phyloP scores from a whole-genome alignment of 345 rosid genomes.

The Ailanthus altissimus region DNA sequence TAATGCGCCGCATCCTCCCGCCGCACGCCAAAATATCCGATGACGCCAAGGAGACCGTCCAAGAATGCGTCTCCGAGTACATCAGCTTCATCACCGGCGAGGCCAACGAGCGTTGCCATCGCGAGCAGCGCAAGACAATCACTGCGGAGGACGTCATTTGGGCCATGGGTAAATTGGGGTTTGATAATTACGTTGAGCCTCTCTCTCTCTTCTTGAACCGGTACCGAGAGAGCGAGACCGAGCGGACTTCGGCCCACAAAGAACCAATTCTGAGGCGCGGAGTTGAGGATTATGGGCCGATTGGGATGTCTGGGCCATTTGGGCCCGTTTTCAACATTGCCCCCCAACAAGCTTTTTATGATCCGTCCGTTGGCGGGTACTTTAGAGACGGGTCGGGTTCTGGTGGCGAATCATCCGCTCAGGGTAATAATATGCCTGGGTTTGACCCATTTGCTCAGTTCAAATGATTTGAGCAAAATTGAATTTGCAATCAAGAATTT shows the following conservation, averaged over 20 bases:
- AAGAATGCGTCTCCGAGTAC: slow-evolving; percentile 71
- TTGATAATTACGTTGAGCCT: slow-evolving; percentile 56
- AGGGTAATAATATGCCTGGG: background rate
- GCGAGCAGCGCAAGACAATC: slow-evolving; percentile 69
- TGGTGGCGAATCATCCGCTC: slow-evolving; percentile 9
- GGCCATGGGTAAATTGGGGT: slow-evolving; percentile 70
- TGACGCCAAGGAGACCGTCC: slow-evolving; percentile 72
- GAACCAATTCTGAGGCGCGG: slow-evolving; percentile 19
- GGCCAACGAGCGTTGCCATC: slow-evolving; percentile 72
- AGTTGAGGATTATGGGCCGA: background rate
- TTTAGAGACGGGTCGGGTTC: background rate
- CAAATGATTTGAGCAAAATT: slow-evolving; percentile 1
- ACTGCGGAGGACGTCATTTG: slow-evolving; percentile 68
- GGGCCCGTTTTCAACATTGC: slow-evolving; percentile 14
- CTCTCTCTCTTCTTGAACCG: slow-evolving; percentile 43
- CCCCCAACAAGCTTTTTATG: slow-evolving; percentile 17
- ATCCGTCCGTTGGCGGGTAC: slow-evolving; percentile 12
- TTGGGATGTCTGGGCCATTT: slow-evolving; percentile 15
- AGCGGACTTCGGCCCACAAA: slow-evolving; percentile 25
- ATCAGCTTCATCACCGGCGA: slow-evolving; percentile 74
- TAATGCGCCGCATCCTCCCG: slow-evolving; percentile 63
- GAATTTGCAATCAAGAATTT: background rate
- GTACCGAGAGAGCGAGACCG: slow-evolving; percentile 50
- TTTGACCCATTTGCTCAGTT: slow-evolving; percentile 27
- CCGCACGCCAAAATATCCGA: slow-evolving; percentile 67